Percentiles rank a stretch among this genome's conserved stretches.
Evolutionary conservation across 2,329 filamentous ascomycete species (phyloP).

Genomic region (Ophiocordyceps camponoti-rufipedis): DNA sequence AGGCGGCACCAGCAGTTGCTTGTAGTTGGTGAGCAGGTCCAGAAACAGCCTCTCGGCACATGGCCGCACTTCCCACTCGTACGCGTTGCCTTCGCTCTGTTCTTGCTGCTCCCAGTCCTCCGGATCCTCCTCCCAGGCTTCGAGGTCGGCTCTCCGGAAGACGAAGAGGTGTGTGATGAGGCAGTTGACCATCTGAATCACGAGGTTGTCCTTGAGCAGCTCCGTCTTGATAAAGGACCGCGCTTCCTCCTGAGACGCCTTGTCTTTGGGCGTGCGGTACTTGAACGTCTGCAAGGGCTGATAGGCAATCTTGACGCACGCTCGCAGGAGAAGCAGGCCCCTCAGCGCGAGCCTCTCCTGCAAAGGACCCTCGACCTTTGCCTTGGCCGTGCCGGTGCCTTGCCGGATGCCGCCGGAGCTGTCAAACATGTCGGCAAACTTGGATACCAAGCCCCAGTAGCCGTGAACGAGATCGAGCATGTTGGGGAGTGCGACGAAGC

Average conservation of each 20-base stretch:
- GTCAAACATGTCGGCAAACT: conserved; percentile 58
- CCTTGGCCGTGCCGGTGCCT: conserved; percentile 21
- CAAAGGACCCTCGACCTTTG: conserved; percentile 41
- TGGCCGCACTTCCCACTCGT: conserved; percentile 81
- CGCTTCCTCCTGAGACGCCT: conserved; percentile 57
- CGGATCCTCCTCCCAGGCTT: conserved; percentile 85
- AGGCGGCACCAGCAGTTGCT: conserved; percentile 59
- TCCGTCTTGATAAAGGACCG: conserved; percentile 51
- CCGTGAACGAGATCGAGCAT: conserved; percentile 59
- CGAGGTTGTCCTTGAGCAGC: conserved; percentile 58
- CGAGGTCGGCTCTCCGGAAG: conserved; percentile 68
- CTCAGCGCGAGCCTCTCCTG: conserved; percentile 68
- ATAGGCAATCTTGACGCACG: conserved; percentile 73
- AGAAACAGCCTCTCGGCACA: conserved; percentile 90
- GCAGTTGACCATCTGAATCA: conserved; percentile 64
- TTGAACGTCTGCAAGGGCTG: conserved; percentile 68
- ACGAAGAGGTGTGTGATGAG: conserved; percentile 80
- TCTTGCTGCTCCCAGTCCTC: conserved; percentile 92
- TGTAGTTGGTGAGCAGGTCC: conserved; percentile 79
- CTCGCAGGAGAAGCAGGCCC: conserved; percentile 63
- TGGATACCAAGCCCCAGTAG: conserved; percentile 71
- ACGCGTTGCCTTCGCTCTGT: conserved; percentile 67
- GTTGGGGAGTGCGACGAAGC: conserved; percentile 67
- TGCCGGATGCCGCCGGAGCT: conserved; percentile 38
- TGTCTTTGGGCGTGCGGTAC: conserved; percentile 56